phyloP scores from a whole-genome alignment of 192 early-diverging fungal species.

The Coemansia sp. region DNA sequence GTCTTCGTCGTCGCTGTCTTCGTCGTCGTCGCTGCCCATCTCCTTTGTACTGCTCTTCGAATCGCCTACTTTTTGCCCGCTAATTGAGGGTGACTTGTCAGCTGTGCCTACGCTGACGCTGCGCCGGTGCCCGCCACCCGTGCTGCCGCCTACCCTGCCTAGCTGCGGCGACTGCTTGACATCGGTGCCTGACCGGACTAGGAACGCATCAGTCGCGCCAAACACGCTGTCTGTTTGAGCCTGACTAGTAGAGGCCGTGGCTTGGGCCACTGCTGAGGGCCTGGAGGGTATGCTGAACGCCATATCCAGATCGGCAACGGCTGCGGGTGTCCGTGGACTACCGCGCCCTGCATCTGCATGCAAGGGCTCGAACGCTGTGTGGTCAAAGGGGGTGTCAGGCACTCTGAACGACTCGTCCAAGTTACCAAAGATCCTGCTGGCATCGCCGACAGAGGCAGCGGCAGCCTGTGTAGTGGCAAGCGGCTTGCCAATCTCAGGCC shows the following conservation, averaged over 20 bases:
- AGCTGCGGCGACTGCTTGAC: conserved; percentile 16
- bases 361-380: conserved; percentile 12
- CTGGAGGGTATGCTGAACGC: conserved; percentile 38
- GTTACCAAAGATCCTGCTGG: background rate
- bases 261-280: background rate
- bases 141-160: background rate
- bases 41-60: background rate
- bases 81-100: conserved; percentile 3
- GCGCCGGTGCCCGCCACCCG: conserved; percentile 24
- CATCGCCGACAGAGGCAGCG: background rate
- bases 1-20: background rate
- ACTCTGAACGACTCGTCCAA: conserved; percentile 10
- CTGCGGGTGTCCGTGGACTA: background rate
- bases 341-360: background rate
- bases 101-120: conserved; percentile 24
- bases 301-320: conserved; percentile 35
- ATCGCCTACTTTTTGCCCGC: background rate
- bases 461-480: background rate
- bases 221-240: conserved; percentile 10
- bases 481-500: background rate
- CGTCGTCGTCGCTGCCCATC: conserved; percentile 1
- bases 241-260: background rate
- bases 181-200: background rate
- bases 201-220: conserved; percentile 20
- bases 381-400: conserved; percentile 6